Evolutionary conservation across 257 asterid species (phyloP).

Genomic region (Ballota nigra): DNA sequence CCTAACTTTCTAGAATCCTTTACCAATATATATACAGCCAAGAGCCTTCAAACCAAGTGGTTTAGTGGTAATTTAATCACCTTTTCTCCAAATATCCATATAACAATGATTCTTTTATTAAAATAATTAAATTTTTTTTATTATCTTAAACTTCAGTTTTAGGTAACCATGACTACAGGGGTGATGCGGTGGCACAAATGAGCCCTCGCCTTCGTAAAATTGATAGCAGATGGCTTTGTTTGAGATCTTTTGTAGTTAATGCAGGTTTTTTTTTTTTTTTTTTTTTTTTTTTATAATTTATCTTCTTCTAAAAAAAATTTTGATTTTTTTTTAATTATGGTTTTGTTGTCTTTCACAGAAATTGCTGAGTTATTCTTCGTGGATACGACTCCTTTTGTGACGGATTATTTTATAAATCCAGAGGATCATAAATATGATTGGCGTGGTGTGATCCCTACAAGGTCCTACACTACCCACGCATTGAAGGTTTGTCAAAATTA

Average conservation of each 20-base stretch:
- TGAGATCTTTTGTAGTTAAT: slow-evolving; percentile 68
- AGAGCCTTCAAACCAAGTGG: slow-evolving; percentile 90
- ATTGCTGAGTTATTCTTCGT: slow-evolving; percentile 68
- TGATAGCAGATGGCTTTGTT: slow-evolving; percentile 81
- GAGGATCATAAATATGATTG: slow-evolving; percentile 66
- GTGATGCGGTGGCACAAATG: slow-evolving; percentile 70
- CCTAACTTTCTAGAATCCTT: slow-evolving; percentile 68
- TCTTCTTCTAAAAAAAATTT: not conserved
- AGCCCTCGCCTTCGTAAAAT: slow-evolving; percentile 54
- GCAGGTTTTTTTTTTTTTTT: slow-evolving; percentile 39
- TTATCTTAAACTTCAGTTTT: slow-evolving; percentile 50
- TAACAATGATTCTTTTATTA: not conserved
- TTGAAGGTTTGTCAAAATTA: slow-evolving; percentile 40
- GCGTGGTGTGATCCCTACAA: slow-evolving; percentile 55
- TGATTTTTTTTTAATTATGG: not conserved
- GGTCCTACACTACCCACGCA: slow-evolving; percentile 33
- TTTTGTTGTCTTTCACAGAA: slow-evolving; percentile 32
- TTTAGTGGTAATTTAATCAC: slow-evolving; percentile 46
- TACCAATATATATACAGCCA: slow-evolving; percentile 64
- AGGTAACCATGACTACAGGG: slow-evolving; percentile 93
- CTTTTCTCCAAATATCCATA: not conserved
- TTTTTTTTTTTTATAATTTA: no score
- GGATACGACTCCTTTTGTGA: slow-evolving; percentile 78
- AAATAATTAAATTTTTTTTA: not conserved
- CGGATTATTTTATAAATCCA: slow-evolving; percentile 48